These are phyloP conservation scores for Mycena belliarum DNA, from an alignment of 768 basidiomycete species.

Conservation along the genomic window DNA sequence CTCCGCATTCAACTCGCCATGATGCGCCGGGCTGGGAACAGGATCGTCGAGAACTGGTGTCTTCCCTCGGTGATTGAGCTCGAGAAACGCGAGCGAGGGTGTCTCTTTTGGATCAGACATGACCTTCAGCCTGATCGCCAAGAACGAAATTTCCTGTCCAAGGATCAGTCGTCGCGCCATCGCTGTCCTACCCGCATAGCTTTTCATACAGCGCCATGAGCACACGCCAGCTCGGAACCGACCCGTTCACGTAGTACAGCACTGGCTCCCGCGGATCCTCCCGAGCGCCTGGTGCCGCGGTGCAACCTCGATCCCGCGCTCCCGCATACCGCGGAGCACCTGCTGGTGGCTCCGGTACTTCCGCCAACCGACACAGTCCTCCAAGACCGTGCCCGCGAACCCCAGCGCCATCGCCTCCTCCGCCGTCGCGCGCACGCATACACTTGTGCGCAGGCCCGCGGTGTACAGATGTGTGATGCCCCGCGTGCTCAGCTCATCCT, in stretches of 20 bases:
- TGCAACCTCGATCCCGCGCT: constrained; percentile 10
- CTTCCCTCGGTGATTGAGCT: constrained; percentile 31
- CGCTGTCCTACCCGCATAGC: constrained; percentile 5
- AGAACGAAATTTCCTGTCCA: constrained; percentile 25
- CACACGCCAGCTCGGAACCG: constrained; percentile 31
- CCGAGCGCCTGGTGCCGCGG: constrained; percentile 10
- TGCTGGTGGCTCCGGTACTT: constrained; percentile 27
- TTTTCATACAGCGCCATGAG: constrained; percentile 32
- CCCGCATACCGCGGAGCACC: constrained; percentile 24
- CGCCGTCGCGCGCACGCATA: constrained; percentile 30
- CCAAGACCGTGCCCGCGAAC: constrained; percentile 22
- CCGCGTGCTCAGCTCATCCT: constrained; percentile 17
- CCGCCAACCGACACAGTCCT: constrained; percentile 30
- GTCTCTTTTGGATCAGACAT: constrained; percentile 31
- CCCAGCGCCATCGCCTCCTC: constrained; percentile 23
- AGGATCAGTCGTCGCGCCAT: background rate
- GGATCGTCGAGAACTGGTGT: constrained; percentile 28
- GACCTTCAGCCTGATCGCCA: constrained; percentile 24
- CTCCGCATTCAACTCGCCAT: background rate
- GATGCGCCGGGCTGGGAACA: background rate
- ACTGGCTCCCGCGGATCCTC: constrained; percentile 11
- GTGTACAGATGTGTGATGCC: constrained; percentile 25
- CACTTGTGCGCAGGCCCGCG: constrained; percentile 27
- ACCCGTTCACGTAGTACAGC: constrained; percentile 31
- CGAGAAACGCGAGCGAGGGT: constrained; percentile 27